Evolutionary conservation across 768 basidiomycete species (phyloP).

Genomic region (Megacollybia marginata): DNA sequence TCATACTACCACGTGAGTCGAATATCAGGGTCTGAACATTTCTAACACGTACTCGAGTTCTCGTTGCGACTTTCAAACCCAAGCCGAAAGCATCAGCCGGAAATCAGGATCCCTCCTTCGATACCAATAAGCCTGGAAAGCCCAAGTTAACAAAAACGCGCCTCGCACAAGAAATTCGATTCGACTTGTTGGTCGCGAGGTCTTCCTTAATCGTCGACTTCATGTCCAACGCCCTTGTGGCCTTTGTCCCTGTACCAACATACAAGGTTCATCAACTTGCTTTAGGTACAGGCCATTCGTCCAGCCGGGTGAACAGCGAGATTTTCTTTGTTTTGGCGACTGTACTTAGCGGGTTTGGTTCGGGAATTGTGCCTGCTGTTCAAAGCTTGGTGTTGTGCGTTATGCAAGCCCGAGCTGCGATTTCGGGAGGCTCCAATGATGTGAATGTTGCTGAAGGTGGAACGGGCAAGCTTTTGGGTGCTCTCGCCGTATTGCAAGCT

Average conservation of each 20-base stretch:
- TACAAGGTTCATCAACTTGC: conserved; percentile 17
- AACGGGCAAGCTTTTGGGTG: conserved; percentile 60
- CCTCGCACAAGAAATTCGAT: conserved; percentile 57
- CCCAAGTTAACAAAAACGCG: conserved; percentile 43
- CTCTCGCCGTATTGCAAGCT: conserved; percentile 64
- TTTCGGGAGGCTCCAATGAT: conserved; percentile 14
- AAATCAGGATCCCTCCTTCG: background rate
- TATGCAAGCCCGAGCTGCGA: conserved; percentile 33
- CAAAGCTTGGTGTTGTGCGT: conserved; percentile 71
- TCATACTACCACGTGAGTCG: conserved; percentile 33
- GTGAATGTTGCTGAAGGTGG: conserved; percentile 13
- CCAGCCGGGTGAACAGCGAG: conserved; percentile 22
- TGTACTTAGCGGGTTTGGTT: conserved; percentile 53
- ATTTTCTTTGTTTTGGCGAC: conserved; percentile 55
- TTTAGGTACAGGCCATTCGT: background rate
- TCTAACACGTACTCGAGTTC: conserved; percentile 27
- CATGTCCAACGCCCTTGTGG: conserved; percentile 52
- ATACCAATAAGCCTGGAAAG: conserved; percentile 15
- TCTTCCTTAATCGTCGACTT: conserved; percentile 62
- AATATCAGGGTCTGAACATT: background rate
- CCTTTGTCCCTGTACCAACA: conserved; percentile 42
- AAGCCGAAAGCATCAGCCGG: conserved; percentile 5
- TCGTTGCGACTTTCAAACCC: conserved; percentile 58
- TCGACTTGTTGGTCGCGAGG: conserved; percentile 59
- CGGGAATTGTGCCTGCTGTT: conserved; percentile 59